Evolutionary conservation across 73 alveolate genomes (phyloP).

Genomic region (Paramecium pentaurelia): DNA sequence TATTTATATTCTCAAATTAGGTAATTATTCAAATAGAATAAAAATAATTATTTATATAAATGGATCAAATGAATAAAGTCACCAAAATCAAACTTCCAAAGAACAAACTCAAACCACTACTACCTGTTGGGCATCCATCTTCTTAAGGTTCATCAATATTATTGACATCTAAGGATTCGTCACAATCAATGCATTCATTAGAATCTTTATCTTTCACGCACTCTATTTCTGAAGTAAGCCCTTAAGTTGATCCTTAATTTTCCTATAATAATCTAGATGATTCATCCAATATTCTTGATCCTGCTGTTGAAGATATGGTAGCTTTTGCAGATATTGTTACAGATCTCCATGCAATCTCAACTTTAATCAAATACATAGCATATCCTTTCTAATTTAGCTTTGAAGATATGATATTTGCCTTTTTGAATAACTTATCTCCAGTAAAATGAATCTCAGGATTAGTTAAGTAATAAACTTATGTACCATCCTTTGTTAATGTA

Average conservation of each 20-base stretch:
- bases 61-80: not conserved
- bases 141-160: not conserved
- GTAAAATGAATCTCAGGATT: not conserved
- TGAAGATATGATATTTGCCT: not conserved
- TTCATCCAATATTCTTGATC: not conserved
- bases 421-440: not conserved
- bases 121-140: not conserved
- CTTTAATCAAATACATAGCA: not conserved
- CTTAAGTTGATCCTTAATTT: not conserved
- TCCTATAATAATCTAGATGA: not conserved
- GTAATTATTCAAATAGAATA: not conserved
- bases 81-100: not conserved
- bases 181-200: not conserved
- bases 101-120: not conserved
- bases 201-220: not conserved
- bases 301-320: not conserved
- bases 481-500: not conserved
- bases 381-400: not conserved
- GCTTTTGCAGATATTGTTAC: not conserved
- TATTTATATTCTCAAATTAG: not conserved
- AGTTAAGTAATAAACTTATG: not conserved
- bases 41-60: not conserved
- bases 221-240: not conserved
- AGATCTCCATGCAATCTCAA: not conserved
- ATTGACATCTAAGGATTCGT: not conserved